phyloP scores from a whole-genome alignment of 352 stramenopile genomes.

The Phytophthora boehmeriae region DNA sequence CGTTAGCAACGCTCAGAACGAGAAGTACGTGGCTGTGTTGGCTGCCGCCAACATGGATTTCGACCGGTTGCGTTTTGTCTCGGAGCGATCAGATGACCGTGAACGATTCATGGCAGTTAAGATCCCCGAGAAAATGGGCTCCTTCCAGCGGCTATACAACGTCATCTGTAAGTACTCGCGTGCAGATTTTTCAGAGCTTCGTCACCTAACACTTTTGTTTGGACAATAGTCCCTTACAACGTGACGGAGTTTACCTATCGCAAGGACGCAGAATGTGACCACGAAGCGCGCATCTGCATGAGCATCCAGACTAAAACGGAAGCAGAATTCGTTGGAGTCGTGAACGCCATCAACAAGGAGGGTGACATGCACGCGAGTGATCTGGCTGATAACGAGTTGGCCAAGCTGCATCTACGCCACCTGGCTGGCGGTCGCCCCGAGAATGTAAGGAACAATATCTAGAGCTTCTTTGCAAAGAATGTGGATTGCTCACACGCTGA shows the following conservation, averaged over 20 bases:
- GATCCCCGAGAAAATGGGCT: constrained; percentile 95
- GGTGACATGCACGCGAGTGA: constrained; percentile 92
- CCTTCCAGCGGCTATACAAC: constrained; percentile 87
- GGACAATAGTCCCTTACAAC: constrained; percentile 65
- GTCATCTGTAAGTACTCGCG: constrained; percentile 61
- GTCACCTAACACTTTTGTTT: neutral
- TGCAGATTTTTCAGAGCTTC: neutral
- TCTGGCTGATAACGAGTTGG: constrained; percentile 96
- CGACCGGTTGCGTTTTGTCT: constrained; percentile 96
- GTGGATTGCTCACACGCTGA: neutral
- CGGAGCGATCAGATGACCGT: constrained; percentile 88
- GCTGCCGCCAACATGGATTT: constrained; percentile 99
- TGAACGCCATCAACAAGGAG: constrained; percentile 69
- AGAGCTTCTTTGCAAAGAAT: neutral
- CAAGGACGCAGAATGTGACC: constrained; percentile 77
- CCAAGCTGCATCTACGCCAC: constrained; percentile 95
- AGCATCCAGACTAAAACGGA: constrained; percentile 93
- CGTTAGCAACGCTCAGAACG: constrained; percentile 43
- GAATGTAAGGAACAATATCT: constrained; percentile 40
- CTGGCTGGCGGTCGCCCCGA: constrained; percentile 92
- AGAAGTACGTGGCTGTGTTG: constrained; percentile 95
- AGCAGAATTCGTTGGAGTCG: constrained; percentile 62
- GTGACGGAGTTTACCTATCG: constrained; percentile 99
- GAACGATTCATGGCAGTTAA: constrained; percentile 96
- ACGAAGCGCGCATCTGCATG: constrained; percentile 93